Conservation (phyloP, 768 basidiomycete genomes). For the Rhizopogon salebrosus region DNA sequence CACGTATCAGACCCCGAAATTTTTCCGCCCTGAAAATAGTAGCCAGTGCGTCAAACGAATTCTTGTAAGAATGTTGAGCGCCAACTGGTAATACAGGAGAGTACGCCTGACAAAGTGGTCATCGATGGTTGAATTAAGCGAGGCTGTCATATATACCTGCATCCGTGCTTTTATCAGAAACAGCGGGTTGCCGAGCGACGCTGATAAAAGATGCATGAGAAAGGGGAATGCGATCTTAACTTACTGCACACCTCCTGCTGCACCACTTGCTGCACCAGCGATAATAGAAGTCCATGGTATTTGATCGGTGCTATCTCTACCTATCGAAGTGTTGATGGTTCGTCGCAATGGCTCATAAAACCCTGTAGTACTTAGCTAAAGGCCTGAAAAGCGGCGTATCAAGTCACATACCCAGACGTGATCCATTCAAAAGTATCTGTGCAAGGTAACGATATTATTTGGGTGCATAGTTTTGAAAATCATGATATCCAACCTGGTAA, state of each 20-base stretch:
- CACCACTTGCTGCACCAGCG: slow-evolving; percentile 87
- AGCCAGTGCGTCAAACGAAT: slow-evolving; percentile 71
- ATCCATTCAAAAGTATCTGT: slow-evolving; percentile 88
- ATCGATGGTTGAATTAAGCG: background rate
- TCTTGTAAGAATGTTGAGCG: slow-evolving; percentile 88
- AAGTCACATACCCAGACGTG: slow-evolving; percentile 60
- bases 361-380: slow-evolving; percentile 39
- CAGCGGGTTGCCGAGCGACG: slow-evolving; percentile 79
- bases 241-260: slow-evolving; percentile 66
- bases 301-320: slow-evolving; percentile 58
- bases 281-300: slow-evolving; percentile 70
- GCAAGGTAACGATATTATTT: background rate
- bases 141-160: slow-evolving; percentile 52
- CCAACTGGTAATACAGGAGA: slow-evolving; percentile 94
- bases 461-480: too few species aligned
- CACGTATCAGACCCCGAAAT: slow-evolving; percentile 75
- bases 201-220: slow-evolving; percentile 27
- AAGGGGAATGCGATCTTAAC: background rate
- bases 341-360: slow-evolving; percentile 93
- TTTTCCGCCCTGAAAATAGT: slow-evolving; percentile 80
- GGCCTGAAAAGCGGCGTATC: background rate
- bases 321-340: slow-evolving; percentile 62
- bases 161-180: slow-evolving; percentile 97
- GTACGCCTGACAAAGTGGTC: slow-evolving; percentile 59
- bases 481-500: slow-evolving; percentile 68